phyloP scores from a whole-genome alignment of 225 moss, liverwort and hornwort genomes.

The Neckera pumila region DNA sequence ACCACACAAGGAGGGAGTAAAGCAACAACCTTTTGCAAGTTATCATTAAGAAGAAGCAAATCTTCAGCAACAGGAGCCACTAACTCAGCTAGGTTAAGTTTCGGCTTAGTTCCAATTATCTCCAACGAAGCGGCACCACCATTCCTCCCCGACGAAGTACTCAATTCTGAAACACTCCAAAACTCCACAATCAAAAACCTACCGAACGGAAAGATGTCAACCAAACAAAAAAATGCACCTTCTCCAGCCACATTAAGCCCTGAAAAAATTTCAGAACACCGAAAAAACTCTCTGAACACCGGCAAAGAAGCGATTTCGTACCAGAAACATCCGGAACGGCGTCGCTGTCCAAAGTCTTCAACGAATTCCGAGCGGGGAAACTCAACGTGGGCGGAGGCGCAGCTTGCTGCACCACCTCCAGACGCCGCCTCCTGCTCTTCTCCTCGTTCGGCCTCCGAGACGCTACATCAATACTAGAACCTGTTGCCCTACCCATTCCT shows the following conservation, averaged over 20 bases:
- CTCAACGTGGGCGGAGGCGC: slow-evolving; percentile 17
- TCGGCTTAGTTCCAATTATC: neutral
- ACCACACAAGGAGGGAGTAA: neutral
- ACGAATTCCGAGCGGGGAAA: slow-evolving; percentile 10
- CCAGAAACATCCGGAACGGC: slow-evolving; percentile 19
- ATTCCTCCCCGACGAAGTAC: slow-evolving; percentile 12
- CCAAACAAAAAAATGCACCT: neutral
- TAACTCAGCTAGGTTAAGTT: slow-evolving; percentile 27
- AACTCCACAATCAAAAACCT: neutral
- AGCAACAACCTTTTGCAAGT: slow-evolving; percentile 37
- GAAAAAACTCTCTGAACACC: neutral
- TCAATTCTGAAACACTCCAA: slow-evolving; percentile 13
- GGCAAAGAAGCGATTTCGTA: neutral
- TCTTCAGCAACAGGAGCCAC: slow-evolving; percentile 52
- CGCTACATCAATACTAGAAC: neutral
- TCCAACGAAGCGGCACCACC: neutral
- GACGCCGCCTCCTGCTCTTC: slow-evolving; percentile 5
- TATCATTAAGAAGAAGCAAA: slow-evolving; percentile 35
- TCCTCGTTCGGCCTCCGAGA: neutral
- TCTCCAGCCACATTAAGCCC: neutral
- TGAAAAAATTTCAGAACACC: neutral
- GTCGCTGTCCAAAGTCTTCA: slow-evolving; percentile 17
- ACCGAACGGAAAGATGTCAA: neutral
- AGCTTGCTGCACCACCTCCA: slow-evolving; percentile 28
- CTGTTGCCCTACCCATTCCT: slow-evolving; percentile 14